Percentiles rank a stretch among this genome's conserved stretches.
Conservation (phyloP, 495 filamentous ascomycete genomes). For the Cryomyces minteri region DNA sequence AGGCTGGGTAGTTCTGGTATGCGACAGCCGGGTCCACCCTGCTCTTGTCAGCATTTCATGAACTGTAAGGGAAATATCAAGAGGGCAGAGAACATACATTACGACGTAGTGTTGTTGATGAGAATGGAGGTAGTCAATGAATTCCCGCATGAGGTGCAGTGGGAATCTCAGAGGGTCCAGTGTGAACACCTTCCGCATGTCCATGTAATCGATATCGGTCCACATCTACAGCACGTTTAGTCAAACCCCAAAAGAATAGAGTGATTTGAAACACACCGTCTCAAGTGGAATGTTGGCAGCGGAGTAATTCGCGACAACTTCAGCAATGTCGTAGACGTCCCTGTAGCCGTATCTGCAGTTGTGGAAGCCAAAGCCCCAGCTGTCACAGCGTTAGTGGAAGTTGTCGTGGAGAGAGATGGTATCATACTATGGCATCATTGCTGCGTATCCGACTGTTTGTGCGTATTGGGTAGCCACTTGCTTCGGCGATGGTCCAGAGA, state of each 20-base stretch:
- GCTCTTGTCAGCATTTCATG: constrained; percentile 11
- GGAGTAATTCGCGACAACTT: constrained; percentile 66
- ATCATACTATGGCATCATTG: constrained; percentile 59
- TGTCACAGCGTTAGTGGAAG: constrained; percentile 21
- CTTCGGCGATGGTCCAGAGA: constrained; percentile 52
- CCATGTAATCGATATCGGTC: constrained; percentile 48
- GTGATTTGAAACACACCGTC: constrained; percentile 18
- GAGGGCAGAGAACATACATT: neutral
- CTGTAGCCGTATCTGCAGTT: constrained; percentile 64
- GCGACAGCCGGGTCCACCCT: constrained; percentile 62
- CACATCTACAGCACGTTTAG: constrained; percentile 32
- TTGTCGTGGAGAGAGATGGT: constrained; percentile 32
- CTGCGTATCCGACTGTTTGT: constrained; percentile 38
- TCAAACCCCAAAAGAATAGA: neutral
- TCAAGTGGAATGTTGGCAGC: constrained; percentile 61
- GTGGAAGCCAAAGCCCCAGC: constrained; percentile 67
- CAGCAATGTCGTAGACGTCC: constrained; percentile 61
- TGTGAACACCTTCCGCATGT: constrained; percentile 44
- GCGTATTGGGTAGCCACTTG: constrained; percentile 60
- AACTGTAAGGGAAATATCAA: neutral
- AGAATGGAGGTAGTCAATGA: constrained; percentile 53
- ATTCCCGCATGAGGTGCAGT: constrained; percentile 41
- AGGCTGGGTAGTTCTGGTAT: constrained; percentile 46
- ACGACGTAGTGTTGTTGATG: constrained; percentile 59
- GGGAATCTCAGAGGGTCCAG: constrained; percentile 59